Evolutionary conservation across 768 basidiomycete species (phyloP), one percentile per base, ranked within the genome.

Genomic region (Boletus eberwhitei): DNA sequence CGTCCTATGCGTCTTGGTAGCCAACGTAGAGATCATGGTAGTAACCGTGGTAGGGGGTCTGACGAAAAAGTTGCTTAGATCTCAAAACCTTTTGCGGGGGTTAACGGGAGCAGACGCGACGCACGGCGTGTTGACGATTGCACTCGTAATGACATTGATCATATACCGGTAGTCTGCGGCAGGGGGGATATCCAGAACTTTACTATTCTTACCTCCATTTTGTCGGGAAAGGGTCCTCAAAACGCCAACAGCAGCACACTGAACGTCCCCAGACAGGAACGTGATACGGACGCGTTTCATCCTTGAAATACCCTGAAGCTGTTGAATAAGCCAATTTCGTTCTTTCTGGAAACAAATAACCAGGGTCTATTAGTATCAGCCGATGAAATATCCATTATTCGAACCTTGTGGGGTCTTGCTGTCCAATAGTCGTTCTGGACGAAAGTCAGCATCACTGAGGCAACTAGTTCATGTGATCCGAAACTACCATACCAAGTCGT

Each of bases 41-140:
- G 95, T 81, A 14, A 95, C 93, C 3, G 76, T 80, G 50, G 74
- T 71, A 1, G 92, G 91, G 14, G 89, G 90, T 34, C 72, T 75
- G 2, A 52, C 21, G 9, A 43, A 50, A n/a, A 26, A 26, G 34
- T 45, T 22, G 29, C 4, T 53, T 32, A 31, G 8, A 26, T 11
- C 19, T 35, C 56, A 52, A 19, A 1, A 19, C 29, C 52, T 36
- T 34, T 48, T 41, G 46, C 2, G 24, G 24, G 6, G 26, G 24
- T 3, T 13, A 16, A n/a, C 11, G 14, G 14, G 14, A 29, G 36
- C 17, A 19, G 19, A 35, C 7, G 55, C 8, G 11, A 76, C 88
- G 66, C 65, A 87, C 88, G 96, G 94, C 6, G 96, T 97, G 66
- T 97, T 96, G 45, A 99, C 96, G 59, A 99, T 98, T 14, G 96